Base-by-base conservation (phyloP, 164 flowering plant genomes). In the Stephania yunnanensis region DNA sequence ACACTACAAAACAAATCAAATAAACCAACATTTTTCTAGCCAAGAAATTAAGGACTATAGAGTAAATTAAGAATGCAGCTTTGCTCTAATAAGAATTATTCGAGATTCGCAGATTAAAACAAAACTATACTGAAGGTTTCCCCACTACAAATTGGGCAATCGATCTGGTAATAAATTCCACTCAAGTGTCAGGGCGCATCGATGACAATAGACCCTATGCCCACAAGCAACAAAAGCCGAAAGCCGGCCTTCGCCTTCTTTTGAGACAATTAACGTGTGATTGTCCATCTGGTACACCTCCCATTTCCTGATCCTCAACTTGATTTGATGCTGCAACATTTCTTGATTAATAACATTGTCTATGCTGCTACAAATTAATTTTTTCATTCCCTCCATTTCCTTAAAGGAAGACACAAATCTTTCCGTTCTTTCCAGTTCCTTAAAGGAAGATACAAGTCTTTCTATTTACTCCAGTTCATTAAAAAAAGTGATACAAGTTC, bases 171-270 rank as follows among this genome's bases (percentile, higher is more conserved):
- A 45, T 12, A 71, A 65, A 10, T 92, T 90, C 7, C 89, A 84
- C 80, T 88, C 90, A 45, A 95, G 88, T 9, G 84, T 77, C 10
- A 87, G 46, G 12, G 97, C 94, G 77, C 98, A 95, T 4, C 79
- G 75, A n/a, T 82, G 85, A 78, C 98, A 95, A 72, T 97, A 95
- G 20, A 89, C 98, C 6, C 88, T 78, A 79, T 95, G 99, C 52
- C 99, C 99, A 46, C 99, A 95, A 0, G 99, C 97, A 75, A 87
- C 79, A 64, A 95, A 95, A 7, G 93, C 98, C 63, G 92, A 84
- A 25, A 25, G 25, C 25, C 25, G 25, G 25, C 25, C 88, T 79
- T 73, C 89, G 83, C 78, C 95, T 88, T 74, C 90, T 87, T 83
- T 76, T 84, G 48, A 92, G 80, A 82, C 98, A 95, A 46, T 93